Base-by-base conservation (phyloP, 495 filamentous ascomycete species). In the Tuber magnatum region DNA sequence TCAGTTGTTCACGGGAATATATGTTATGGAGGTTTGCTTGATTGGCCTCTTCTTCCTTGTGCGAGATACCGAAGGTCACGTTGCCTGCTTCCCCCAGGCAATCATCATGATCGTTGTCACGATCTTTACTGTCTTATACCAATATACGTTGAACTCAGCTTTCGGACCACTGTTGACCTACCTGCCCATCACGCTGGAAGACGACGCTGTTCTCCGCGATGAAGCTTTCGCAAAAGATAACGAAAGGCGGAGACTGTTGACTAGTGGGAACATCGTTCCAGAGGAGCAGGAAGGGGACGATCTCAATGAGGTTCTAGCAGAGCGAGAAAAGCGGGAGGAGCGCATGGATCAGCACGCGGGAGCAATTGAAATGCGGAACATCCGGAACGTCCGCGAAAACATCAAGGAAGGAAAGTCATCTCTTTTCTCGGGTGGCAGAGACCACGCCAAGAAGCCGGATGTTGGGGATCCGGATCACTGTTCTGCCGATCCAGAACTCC, bases 181-280 rank as follows among this genome's bases (percentile, higher is more conserved):
- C 82, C 85, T 99, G 61, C 95, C 95, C 0, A 96, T 99, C 80
- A 98, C 95, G 0, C 87, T 98, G 68, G 95, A 99, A 83, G 96
- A 99, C 79, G 93, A 96, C 75, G 95, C 95, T 8, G 92, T 95
- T 18, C 86, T 91, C 65, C 90, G 94, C 6, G 96, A 97, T 80
- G 90, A 94, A 79, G 92, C 91, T 71, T 99, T 98, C 82, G 90
- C 91, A 87, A 90, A 48, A n/a, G 91, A 91, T 35, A 92, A 95
- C 81, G 89, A 89, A 73, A 87, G 87, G 71, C 87, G 89, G 12
- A 84, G 88, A 69, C 85, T 84, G 1, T 77, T 87, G 70, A 22
- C 24, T n/a, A 80, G 80, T 48, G 83, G 88, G 71, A 90, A 87
- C 16, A 82, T 87, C 32, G 73, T 84, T 18, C 87, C 88, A 6